phyloP scores from a whole-genome alignment of 2,329 filamentous ascomycete species.

The Podosphaera fusca region DNA sequence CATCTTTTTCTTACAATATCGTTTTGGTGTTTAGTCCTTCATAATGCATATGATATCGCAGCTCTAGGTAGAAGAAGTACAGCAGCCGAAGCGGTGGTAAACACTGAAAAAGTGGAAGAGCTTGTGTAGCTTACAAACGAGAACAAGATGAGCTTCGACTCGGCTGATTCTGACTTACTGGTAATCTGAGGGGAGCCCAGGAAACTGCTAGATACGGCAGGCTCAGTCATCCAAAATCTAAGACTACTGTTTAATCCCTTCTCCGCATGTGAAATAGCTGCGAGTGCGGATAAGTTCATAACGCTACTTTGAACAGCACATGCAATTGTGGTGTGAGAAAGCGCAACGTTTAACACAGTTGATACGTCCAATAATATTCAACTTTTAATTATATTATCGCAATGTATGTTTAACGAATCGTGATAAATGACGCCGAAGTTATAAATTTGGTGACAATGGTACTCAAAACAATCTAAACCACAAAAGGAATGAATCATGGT shows the following conservation, averaged over 20 bases:
- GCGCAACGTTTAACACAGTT: not conserved
- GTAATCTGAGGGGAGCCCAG: not conserved
- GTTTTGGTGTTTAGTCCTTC: too few relatives aligned
- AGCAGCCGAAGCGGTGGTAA: not conserved
- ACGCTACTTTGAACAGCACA: not conserved
- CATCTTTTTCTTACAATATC: too few relatives aligned
- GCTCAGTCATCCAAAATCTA: not conserved
- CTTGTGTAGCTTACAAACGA: not conserved
- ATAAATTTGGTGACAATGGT: too few relatives aligned
- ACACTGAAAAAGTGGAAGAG: not conserved
- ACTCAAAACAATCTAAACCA: too few relatives aligned
- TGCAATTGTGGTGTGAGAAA: not conserved
- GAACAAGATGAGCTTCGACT: not conserved
- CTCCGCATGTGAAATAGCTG: not conserved
- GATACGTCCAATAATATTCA: not conserved
- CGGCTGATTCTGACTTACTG: not conserved
- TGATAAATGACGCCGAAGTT: too few relatives aligned
- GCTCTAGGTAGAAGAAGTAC: too few relatives aligned
- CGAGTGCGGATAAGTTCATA: not conserved
- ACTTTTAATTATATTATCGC: too few relatives aligned
- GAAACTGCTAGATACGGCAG: not conserved
- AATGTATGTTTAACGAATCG: too few relatives aligned
- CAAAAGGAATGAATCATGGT: too few relatives aligned
- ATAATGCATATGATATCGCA: too few relatives aligned
- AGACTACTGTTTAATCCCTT: not conserved